Conservation (phyloP, 2,329 filamentous ascomycete genomes). For the Aspergillus sp. region DNA sequence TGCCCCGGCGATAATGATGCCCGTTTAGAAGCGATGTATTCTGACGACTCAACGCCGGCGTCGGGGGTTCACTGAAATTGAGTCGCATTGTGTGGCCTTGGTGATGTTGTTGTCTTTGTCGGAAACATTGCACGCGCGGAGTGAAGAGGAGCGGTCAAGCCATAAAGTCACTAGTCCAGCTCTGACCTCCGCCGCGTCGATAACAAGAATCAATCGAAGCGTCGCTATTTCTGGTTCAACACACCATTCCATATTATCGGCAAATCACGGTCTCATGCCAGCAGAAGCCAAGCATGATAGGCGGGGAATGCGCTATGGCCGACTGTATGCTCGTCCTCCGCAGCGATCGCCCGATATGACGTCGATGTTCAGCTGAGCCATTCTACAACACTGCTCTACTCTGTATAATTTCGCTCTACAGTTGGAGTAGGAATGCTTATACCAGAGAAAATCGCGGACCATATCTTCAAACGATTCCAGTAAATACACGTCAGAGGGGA, state of each 20-base stretch:
- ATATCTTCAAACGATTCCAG: too few relatives aligned
- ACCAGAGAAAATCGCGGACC: too few relatives aligned
- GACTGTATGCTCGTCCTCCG: neutral
- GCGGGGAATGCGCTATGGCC: neutral
- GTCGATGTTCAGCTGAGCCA: neutral
- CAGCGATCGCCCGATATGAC: neutral
- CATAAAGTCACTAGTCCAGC: neutral
- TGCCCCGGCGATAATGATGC: slow-evolving; percentile 19
- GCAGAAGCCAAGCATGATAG: neutral
- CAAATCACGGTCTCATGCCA: neutral
- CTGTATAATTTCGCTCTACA: too few relatives aligned
- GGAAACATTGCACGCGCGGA: neutral
- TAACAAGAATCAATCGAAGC: neutral
- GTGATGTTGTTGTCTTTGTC: neutral
- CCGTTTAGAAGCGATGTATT: slow-evolving; percentile 22
- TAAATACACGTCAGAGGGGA: neutral
- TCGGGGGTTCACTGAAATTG: slow-evolving; percentile 30
- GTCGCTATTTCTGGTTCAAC: too few relatives aligned
- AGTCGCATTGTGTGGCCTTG: slow-evolving; percentile 21
- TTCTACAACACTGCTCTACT: too few relatives aligned
- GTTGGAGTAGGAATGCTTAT: too few relatives aligned
- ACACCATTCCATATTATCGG: neutral
- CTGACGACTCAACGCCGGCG: slow-evolving; percentile 31
- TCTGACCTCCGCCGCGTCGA: neutral
- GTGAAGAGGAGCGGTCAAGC: neutral